Conservation (phyloP, 805 yeast genomes). For the Cyberlindnera euphorbiae region DNA sequence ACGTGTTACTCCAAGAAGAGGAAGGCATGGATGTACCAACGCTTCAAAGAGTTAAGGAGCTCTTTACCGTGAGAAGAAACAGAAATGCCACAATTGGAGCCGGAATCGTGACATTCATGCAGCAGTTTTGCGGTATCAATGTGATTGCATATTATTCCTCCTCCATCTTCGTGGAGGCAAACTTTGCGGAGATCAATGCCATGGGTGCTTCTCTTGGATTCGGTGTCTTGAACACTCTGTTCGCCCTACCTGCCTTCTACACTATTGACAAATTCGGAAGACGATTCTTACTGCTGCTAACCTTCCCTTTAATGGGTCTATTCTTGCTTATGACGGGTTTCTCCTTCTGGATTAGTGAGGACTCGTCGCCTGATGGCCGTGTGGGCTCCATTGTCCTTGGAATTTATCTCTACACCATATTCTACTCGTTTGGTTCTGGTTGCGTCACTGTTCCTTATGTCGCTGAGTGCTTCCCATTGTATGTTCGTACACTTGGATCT, state of each 20-base stretch:
- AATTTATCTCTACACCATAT: slow-evolving; percentile 65
- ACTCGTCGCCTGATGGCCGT: slow-evolving; percentile 40
- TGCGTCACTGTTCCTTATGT: slow-evolving; percentile 88
- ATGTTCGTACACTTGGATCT: slow-evolving; percentile 77
- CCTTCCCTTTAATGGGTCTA: slow-evolving; percentile 60
- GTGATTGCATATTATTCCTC: slow-evolving; percentile 85
- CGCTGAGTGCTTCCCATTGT: slow-evolving; percentile 79
- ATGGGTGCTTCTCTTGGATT: slow-evolving; percentile 82
- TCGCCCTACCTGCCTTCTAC: slow-evolving; percentile 79
- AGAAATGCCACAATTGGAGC: slow-evolving; percentile 80
- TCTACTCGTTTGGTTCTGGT: slow-evolving; percentile 83
- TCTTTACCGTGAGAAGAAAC: slow-evolving; percentile 72
- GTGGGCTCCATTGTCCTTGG: slow-evolving; percentile 68
- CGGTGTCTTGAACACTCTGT: slow-evolving; percentile 74
- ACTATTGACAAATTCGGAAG: slow-evolving; percentile 79
- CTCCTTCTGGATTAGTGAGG: slow-evolving; percentile 62
- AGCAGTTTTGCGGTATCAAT: slow-evolving; percentile 87
- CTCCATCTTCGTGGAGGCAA: slow-evolving; percentile 64
- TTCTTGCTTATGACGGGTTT: slow-evolving; percentile 61
- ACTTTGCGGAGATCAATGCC: slow-evolving; percentile 56
- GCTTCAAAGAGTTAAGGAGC: slow-evolving; percentile 43
- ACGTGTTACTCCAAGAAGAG: slow-evolving; percentile 61
- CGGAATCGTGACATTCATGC: slow-evolving; percentile 82
- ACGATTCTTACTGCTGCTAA: slow-evolving; percentile 49
- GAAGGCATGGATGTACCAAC: slow-evolving; percentile 44